Evolutionary conservation across 208 protist species (phyloP).

Genomic region (Naegleria lovaniensis): DNA sequence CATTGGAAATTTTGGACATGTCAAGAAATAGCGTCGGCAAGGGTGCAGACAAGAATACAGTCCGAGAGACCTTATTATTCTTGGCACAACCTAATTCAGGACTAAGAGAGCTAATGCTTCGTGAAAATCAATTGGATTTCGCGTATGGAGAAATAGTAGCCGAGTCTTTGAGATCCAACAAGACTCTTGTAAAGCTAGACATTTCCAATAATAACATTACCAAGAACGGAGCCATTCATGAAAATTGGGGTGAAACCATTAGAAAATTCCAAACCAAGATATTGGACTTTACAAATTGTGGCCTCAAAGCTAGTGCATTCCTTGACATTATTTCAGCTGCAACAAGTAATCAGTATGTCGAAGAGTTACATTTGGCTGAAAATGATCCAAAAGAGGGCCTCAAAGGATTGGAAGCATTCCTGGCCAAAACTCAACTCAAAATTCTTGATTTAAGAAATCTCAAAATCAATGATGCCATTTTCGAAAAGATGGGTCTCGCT

Average conservation of each 20-base stretch:
- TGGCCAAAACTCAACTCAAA: not conserved
- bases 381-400: not conserved
- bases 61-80: not conserved
- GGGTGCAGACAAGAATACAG: too few relatives aligned
- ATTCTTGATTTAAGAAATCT: not conserved
- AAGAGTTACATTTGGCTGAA: not conserved
- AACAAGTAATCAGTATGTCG: not conserved
- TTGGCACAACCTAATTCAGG: not conserved
- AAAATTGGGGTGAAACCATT: not conserved
- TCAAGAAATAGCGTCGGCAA: not conserved
- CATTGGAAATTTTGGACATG: not conserved
- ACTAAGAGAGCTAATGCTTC: not conserved
- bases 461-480: not conserved
- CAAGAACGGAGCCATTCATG: not conserved
- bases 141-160: not conserved
- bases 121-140: not conserved
- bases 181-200: not conserved
- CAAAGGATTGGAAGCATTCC: not conserved
- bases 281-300: not conserved
- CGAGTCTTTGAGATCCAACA: not conserved
- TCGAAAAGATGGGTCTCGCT: not conserved
- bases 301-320: not conserved
- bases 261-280: not conserved
- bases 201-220: not conserved
- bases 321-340: not conserved